Evolutionary conservation across 805 yeast genomes (phyloP), one percentile per base, ranked within the genome.

Genomic region (Saccharomycopsis microspora): DNA sequence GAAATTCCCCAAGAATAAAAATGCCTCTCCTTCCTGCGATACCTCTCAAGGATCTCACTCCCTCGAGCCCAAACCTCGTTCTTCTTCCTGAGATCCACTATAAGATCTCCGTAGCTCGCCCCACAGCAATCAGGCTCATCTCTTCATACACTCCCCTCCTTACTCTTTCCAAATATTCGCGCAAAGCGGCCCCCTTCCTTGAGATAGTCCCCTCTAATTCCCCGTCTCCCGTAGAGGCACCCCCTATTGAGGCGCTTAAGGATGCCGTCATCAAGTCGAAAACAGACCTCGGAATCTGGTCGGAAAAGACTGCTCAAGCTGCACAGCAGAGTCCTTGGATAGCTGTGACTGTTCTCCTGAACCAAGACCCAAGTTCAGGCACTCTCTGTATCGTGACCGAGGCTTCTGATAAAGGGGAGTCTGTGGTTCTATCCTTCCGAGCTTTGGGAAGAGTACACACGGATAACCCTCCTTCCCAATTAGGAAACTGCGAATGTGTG

Each of bases 51-150:
- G 19, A 19, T 19, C 19, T 19, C 19, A 19, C 19, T 19, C 19
- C 19, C 19, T 19, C 19, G 19, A 19, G 19, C 19, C 41, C 38
- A 4, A 5, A 32, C 34, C 34, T 69, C 45, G 76, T 80, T 9
- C 67, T 78, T 32, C 56, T 80, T 5, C 85, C 87, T 1, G 85
- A 85, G 0, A 72, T 80, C 39, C 66, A 78, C 29, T 80, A 80
- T 60, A 72, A 75, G 48, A 75, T 80, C n/a, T 65, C 75, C 1
- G 19, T 55, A 56, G 47, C 54, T 55, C 51, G 55, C 56, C 44
- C 48, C 59, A 33, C 47, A 57, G 39, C 51, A 58, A 4, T 51
- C 60, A 19, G 53, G 51, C 11, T 44, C 45, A 4, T 48, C 10
- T 5, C 7, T 10, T 30, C 10, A 6, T 39, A 5, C 41, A 35